Evolutionary conservation across 495 filamentous ascomycete species (phyloP), one percentile per base, ranked within the genome.

Genomic region (Aspergillus hancockii): DNA sequence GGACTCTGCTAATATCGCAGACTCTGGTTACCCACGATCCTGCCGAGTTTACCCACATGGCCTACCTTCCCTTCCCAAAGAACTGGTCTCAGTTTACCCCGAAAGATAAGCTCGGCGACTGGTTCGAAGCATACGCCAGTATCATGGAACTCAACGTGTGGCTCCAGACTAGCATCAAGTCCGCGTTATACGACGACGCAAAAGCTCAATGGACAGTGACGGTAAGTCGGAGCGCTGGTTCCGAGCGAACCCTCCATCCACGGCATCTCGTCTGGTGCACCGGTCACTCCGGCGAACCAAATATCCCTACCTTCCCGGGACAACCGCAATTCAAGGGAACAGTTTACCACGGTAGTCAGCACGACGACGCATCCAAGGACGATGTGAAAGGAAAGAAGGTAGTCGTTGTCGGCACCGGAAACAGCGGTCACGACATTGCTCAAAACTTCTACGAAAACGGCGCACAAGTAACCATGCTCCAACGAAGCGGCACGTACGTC

Each of bases 401-500:
- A 0, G 72, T 93, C n/a, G 83, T 96, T 0, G 84, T 96, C 4
- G 91, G 91, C 4, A 88, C 85, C 45, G 90, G 91, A 66, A 94
- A 92, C 66, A 91, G 88, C 18, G 84, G 82, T n/a, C 87, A 93
- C 63, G 91, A 94, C 65, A 94, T 94, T 60, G 87, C 89, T 13
- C 88, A 93, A 69, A 88, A 93, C 65, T 93, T 81, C 65, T 86
- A 86, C 68, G 89, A 93, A 58, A 86, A 89, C 34, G 91, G 91
- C 0, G 73, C 75, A 28, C 79, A 89, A 22, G 88, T 92, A 5
- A 93, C 90, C 21, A 84, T 96, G 71, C 69, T 96, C 6, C 91
- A 96, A 74, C 83, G 91, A 14, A 85, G 85, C 0, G 84, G 84
- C 6, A 93, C 91, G 0, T 87, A 83, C 61, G 87, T 96, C 13